Base-by-base conservation (phyloP, 768 basidiomycete genomes). In the Amanita rimosa region DNA sequence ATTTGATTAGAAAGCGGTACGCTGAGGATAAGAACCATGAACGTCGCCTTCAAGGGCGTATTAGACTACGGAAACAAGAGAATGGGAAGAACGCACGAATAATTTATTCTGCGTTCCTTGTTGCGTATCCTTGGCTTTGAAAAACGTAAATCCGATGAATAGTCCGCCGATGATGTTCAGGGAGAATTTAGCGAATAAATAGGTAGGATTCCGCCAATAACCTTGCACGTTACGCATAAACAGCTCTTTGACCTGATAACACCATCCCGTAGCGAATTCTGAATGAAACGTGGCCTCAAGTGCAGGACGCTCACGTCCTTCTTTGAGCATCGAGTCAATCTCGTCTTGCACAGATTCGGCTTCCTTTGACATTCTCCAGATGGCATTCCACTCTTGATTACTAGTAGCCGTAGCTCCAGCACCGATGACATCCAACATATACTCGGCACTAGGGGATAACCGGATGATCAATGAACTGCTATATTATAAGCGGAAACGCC, bases 391-490 rank as follows among this genome's bases (percentile, higher is more conserved):
- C 51, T 86, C 71, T 21, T 62, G 62, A 11, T 55, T 54, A 47
- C 71, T 78, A 13, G 71, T 67, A 1, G 79, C 75, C 1, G 81
- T 79, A 1, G 78, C 78, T 2, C 85, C 85, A 24, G 85, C 83
- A 14, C 85, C 85, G 49, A 86, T 86, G 39, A 78, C 82, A 22
- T 82, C 79, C 16, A 87, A 71, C 69, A 80, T 79, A 52, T 72
- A 80, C 52, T 80, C 78, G 24, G 78, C 78, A 35, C 78, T 79
- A 39, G 7, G 40, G 24, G 11, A 33, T 10, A 35, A 33, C 8
- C 6, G 1, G 0, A 26, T 36, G 26, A 49, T 37, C 46, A 40
- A 38, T 8, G 35, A 17, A 17, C 44, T 83, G 81, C 16, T 16
- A 2, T 59, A 58, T 62, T 88, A 80, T 54, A 93, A 14, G 21